phyloP scores from a whole-genome alignment of 176 grass and related monocot species.

The Lolium multiflorum region DNA sequence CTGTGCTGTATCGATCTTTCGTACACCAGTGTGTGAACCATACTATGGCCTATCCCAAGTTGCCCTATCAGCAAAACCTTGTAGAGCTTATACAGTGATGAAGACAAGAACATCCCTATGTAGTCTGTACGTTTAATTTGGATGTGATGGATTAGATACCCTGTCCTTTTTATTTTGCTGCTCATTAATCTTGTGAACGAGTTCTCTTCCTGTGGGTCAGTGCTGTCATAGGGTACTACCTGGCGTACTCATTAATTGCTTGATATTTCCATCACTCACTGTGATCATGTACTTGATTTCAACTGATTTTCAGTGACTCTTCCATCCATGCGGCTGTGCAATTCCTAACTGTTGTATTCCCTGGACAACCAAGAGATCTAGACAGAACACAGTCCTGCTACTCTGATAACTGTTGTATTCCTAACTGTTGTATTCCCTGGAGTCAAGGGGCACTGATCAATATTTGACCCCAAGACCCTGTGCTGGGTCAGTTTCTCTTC shows the following conservation, averaged over 20 bases:
- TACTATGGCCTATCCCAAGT: constrained; percentile 21
- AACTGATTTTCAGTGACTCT: constrained; percentile 18
- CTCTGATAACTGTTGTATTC: constrained; percentile 13
- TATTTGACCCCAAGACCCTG: not conserved
- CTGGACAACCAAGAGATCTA: constrained; percentile 7
- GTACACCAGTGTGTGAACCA: constrained; percentile 28
- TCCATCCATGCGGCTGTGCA: not conserved
- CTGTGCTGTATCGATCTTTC: constrained; percentile 31
- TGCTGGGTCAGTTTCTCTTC: constrained; percentile 5
- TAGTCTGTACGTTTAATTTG: not conserved
- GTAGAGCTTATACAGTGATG: not conserved
- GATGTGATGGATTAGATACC: constrained; percentile 29
- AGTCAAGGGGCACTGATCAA: not conserved
- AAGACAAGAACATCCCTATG: constrained; percentile 4
- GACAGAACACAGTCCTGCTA: constrained; percentile 4
- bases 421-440: constrained; percentile 13
- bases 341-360: not conserved
- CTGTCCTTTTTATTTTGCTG: not conserved
- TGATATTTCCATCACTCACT: constrained; percentile 3
- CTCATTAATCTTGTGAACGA: not conserved
- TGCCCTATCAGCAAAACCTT: constrained; percentile 16
- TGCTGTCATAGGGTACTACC: not conserved
- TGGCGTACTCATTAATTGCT: not conserved
- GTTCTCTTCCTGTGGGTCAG: constrained; percentile 1
- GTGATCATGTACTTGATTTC: not conserved